Evolutionary conservation across 768 basidiomycete genomes (phyloP), one percentile per base, ranked within the genome.

Genomic region (Panaeolus cyanescens): DNA sequence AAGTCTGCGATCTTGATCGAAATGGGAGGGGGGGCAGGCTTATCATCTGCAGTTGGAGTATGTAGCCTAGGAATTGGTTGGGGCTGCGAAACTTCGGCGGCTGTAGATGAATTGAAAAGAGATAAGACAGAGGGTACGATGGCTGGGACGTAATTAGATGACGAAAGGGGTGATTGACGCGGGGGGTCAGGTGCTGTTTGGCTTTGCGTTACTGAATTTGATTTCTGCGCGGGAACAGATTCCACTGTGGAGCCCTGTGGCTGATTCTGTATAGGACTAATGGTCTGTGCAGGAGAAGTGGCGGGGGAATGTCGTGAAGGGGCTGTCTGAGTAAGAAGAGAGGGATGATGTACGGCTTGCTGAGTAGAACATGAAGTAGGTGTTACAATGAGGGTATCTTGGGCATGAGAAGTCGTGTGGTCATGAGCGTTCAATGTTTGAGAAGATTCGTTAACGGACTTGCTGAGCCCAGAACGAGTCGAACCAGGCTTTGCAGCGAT

Each of bases 1-100:
- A 97, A 78, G 77, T 97, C 95, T 31, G 95, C 95, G 63, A 97
- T 95, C 81, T 97, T 96, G 70, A 97, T 84, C 19, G 85, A 88
- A 65, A 97, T 87, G 2, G 85, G 84, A 17, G 80, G 82, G 19
- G 68, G 58, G 30, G 37, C 50, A 31, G 58, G 54, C 40, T 60
- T 30, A 59, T 71, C 56, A 59, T 62, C 65, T 40, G 57, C 32
- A 20, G 37, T 28, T 31, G 65, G 64, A n/a, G 68, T 72, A 58
- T 61, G 66, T 61, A 68, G 57, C 4, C 67, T 67, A 53, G 75
- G 59, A 31, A 69, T 66, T 10, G 68, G 67, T 15, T 32, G 68
- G n/a, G 37, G 31, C 36, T 65, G 58, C 32, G 54, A 50, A 36
- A 68, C 62, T 32, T 62, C 54, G 55, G 56, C 39, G n/a, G 30